Evolutionary conservation across 768 basidiomycete species (phyloP), one percentile per base, ranked within the genome.

Genomic region (Leccinum sublutescens): DNA sequence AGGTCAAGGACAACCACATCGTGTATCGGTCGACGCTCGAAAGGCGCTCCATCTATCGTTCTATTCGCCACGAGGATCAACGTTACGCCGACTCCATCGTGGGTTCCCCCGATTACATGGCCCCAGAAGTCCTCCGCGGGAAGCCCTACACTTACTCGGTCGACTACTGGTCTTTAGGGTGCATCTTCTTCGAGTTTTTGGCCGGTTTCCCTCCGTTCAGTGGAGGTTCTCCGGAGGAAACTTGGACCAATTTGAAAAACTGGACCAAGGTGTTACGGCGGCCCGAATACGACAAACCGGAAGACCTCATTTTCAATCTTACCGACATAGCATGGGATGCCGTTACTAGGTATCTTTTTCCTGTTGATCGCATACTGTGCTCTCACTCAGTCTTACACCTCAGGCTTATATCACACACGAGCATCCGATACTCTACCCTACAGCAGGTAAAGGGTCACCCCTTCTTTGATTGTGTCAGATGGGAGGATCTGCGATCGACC

Each of bases 141-240:
- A 94, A 95, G 74, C 91, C 94, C 0, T 99, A 99, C 75, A 89
- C 89, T 1, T 98, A 90, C 74, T 92, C 93, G 0, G 97, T 98
- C 51, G 97, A 99, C 75, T 98, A 91, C 66, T 98, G 97, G 97
- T 96, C 94, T 1, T 82, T 99, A 8, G 97, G 97, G 6, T 98
- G 97, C 74, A 98, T 99, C 66, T 78, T 99, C 25, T 99, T 98
- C 76, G 97, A 99, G 77, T 95, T 96, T 73, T 79, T 96, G 15
- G 91, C 93, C 1, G 96, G 97, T 27, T 99, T 97, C 77, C 97
- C 97, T 12, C 97, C 97, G 2, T 99, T 99, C 78, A 97, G 93
- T 50, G 97, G 97, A 17, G 85, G 89, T 43, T 94, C 90, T 0
- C 91, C 95, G 0, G 95, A 99, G 64, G 97, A 99, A 75, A 99